Evolutionary conservation across 208 protist genomes (phyloP), one percentile per base, ranked within the genome.

Genomic region (Leishmania gerbilli): DNA sequence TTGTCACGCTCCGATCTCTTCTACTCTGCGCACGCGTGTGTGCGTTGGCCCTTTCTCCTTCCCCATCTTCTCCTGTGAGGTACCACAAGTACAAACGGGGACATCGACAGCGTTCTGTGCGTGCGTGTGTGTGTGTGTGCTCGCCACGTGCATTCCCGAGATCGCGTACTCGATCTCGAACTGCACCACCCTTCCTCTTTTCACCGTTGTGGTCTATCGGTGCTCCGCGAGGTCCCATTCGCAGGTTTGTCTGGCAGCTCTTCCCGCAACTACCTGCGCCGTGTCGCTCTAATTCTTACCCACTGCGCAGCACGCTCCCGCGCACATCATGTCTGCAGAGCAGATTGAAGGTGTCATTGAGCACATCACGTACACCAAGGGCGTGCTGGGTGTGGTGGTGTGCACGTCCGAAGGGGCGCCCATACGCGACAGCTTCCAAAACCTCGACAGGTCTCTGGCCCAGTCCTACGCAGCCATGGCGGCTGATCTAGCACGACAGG

Each of bases 321-420:
- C 53, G 34, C 13, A 42, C 37, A 42, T 60, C 34, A 93, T 93
- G 86, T 80, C 89, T 4, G 76, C 82, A 4, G 92, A 95, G 71
- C 49, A 85, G 19, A 89, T 96, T 27, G 94, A 97, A 67, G 86
- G 85, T 37, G 87, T 96, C 15, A 69, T 97, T n/a, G 94, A 97
- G 79, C 89, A 92, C 84, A 80, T 97, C 76, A 96, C 94, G 51
- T 96, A 96, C 87, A 96, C 92, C 34, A 94, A 95, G 69, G 94
- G 94, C 17, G 94, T 97, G 8, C 17, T 93, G 0, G 94, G 92
- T n/a, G 90, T 88, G 24, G 89, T 97, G 65, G 87, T 97, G 53
- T 97, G 94, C 83, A 94, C 85, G 58, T 49, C 78, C 1, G 90
- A 95, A 15, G 94, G 94, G 31, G 81, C 88, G 27, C 91, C 92